phyloP scores from a whole-genome alignment of 164 flowering plant species.

The Litsea cubeba region DNA sequence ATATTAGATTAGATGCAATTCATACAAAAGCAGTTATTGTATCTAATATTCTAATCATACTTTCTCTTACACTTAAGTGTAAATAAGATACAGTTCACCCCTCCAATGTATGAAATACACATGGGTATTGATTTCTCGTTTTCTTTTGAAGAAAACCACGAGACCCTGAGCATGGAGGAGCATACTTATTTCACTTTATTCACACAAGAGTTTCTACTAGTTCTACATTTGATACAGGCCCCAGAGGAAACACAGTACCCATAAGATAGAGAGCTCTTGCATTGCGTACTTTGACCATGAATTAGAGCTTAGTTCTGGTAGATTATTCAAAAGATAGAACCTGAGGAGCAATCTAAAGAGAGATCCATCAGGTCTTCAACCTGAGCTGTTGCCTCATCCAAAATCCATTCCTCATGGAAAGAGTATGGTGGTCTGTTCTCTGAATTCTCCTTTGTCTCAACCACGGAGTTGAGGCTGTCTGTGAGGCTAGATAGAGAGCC shows the following conservation, averaged over 20 bases:
- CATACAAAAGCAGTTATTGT: too few species aligned
- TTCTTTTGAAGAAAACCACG: neutral
- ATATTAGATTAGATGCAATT: too few species aligned
- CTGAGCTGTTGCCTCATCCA: slow-evolving; percentile 23
- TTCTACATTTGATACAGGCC: slow-evolving; percentile 8
- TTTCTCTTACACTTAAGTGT: too few species aligned
- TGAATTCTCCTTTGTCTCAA: slow-evolving; percentile 4
- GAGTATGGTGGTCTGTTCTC: slow-evolving; percentile 17
- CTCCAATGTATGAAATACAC: too few species aligned
- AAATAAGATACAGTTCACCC: too few species aligned
- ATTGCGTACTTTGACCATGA: too few species aligned
- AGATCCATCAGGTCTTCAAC: slow-evolving; percentile 48
- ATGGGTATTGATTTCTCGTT: too few species aligned
- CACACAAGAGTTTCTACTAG: neutral
- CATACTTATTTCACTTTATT: neutral
- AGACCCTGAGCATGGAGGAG: neutral
- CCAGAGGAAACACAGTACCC: too few species aligned
- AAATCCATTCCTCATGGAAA: slow-evolving; percentile 24
- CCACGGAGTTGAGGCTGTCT: neutral
- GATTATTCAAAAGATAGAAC: slow-evolving; percentile 38
- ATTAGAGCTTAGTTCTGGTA: neutral
- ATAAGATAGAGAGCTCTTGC: too few species aligned
- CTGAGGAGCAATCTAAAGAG: slow-evolving; percentile 21
- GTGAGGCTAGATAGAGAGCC: slow-evolving; percentile 7
- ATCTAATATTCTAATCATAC: too few species aligned